Conservation (phyloP, 1,139 yeast genomes). For the Meyerozyma guilliermondii region DNA sequence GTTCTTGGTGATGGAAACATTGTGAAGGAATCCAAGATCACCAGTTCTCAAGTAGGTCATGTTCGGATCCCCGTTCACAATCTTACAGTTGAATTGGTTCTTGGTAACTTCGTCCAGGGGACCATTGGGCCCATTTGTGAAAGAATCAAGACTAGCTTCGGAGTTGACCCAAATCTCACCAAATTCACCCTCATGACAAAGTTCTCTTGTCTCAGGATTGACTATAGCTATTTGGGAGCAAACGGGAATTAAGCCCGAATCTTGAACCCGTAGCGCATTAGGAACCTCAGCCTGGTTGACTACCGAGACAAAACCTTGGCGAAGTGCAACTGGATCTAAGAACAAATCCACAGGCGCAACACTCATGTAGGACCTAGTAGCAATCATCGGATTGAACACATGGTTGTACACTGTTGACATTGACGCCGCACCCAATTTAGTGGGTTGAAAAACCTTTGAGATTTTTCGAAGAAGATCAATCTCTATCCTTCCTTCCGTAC, state of each 20-base stretch:
- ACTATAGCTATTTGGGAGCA: conserved; percentile 93
- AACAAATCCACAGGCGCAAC: conserved; percentile 85
- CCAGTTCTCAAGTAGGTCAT: conserved; percentile 81
- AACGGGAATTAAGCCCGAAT: conserved; percentile 94
- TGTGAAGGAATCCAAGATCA: conserved; percentile 87
- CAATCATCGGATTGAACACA: conserved; percentile 73
- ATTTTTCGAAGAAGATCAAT: conserved; percentile 55
- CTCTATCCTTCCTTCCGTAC: conserved; percentile 74
- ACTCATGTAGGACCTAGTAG: conserved; percentile 83
- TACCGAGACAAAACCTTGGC: conserved; percentile 81
- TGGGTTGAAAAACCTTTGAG: conserved; percentile 57
- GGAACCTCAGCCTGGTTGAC: conserved; percentile 70
- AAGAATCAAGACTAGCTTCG: conserved; percentile 69
- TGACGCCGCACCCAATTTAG: conserved; percentile 65
- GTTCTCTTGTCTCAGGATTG: conserved; percentile 78
- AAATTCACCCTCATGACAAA: conserved; percentile 88
- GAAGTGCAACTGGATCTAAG: conserved; percentile 80
- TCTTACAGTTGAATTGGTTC: conserved; percentile 50
- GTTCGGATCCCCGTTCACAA: conserved; percentile 58
- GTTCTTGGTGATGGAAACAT: conserved; percentile 48
- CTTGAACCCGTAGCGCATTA: conserved; percentile 74
- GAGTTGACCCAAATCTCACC: conserved; percentile 98
- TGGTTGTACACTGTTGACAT: conserved; percentile 78
- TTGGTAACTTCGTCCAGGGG: conserved; percentile 36
- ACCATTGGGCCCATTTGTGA: conserved; percentile 53